Percentiles rank a stretch among this genome's conserved stretches.
phyloP scores from a whole-genome alignment of 2,329 filamentous ascomycete species.

The Phaeophleospora eucalypticola region DNA sequence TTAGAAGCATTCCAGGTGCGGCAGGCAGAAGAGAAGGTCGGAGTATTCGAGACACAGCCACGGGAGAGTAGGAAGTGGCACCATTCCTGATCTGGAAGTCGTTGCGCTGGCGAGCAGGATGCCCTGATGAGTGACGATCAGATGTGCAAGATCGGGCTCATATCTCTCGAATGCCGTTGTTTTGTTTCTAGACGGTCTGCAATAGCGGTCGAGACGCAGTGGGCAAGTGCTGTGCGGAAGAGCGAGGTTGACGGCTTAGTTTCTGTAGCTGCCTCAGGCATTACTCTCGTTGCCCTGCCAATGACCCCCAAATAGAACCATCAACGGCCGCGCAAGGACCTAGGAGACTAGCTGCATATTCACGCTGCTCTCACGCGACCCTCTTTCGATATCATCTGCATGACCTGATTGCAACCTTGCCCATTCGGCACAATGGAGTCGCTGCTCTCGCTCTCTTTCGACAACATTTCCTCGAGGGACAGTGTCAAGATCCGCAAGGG shows the following conservation, averaged over 20 bases:
- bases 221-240: no score
- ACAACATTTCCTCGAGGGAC: slow-evolving; percentile 92
- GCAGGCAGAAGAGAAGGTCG: no score
- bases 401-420: slow-evolving; percentile 11
- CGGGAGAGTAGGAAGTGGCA: neutral
- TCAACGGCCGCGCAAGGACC: neutral
- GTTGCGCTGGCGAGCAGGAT: no score
- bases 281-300: neutral
- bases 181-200: no score
- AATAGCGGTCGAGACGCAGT: no score
- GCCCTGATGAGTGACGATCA: no score
- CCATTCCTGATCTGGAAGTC: neutral
- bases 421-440: slow-evolving; percentile 66
- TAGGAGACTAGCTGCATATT: slow-evolving; percentile 17
- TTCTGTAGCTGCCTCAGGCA: no score
- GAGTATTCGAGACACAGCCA: no score
- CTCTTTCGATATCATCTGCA: slow-evolving; percentile 8
- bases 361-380: slow-evolving; percentile 6
- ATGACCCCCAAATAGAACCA: neutral
- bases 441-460: slow-evolving; percentile 86
- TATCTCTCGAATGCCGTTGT: no score
- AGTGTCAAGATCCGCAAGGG: slow-evolving; percentile 88
- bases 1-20: no score
- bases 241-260: no score
- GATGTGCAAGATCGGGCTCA: no score